phyloP scores from a whole-genome alignment of 1,139 yeast species.

The Taphrina betulina region DNA sequence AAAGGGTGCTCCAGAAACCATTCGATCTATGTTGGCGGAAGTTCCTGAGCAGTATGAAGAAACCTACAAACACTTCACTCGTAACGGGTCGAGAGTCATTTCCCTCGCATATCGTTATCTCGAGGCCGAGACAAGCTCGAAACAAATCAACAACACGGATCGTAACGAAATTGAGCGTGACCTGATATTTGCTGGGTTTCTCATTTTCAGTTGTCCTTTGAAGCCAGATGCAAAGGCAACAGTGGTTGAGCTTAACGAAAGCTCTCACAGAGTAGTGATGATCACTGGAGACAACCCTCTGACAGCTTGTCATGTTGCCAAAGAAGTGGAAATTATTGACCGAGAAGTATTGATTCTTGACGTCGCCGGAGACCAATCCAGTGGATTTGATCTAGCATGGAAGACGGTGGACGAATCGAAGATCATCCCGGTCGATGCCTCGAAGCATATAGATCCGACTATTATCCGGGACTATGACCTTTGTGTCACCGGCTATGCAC shows the following conservation, averaged over 20 bases:
- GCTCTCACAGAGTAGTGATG: conserved; percentile 93
- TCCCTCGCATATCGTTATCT: conserved; percentile 85
- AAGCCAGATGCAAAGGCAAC: conserved; percentile 90
- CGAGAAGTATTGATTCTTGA: conserved; percentile 83
- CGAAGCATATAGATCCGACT: conserved; percentile 50
- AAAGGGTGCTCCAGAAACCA: conserved; percentile 99
- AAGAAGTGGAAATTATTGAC: conserved; percentile 83
- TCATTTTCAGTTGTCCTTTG: conserved; percentile 96
- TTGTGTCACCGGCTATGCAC: conserved; percentile 92
- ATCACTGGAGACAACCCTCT: conserved; percentile 98
- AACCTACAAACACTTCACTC: conserved; percentile 83
- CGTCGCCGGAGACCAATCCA: conserved; percentile 57
- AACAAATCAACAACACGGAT: conserved; percentile 44
- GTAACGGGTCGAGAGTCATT: conserved; percentile 93
- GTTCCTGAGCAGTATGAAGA: conserved; percentile 82
- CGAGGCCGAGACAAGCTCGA: conserved; percentile 45
- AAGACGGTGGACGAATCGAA: conserved; percentile 77
- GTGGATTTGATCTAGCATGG: conserved; percentile 68
- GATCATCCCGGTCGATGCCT: conserved; percentile 65
- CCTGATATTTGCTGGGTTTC: conserved; percentile 82
- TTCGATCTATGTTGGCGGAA: conserved; percentile 67
- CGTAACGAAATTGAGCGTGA: conserved; percentile 76
- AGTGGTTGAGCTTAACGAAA: conserved; percentile 86
- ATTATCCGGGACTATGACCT: conserved; percentile 72
- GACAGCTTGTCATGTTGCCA: conserved; percentile 97